Evolutionary conservation across 805 yeast species (phyloP).

Genomic region (Kodamaea sagamina): DNA sequence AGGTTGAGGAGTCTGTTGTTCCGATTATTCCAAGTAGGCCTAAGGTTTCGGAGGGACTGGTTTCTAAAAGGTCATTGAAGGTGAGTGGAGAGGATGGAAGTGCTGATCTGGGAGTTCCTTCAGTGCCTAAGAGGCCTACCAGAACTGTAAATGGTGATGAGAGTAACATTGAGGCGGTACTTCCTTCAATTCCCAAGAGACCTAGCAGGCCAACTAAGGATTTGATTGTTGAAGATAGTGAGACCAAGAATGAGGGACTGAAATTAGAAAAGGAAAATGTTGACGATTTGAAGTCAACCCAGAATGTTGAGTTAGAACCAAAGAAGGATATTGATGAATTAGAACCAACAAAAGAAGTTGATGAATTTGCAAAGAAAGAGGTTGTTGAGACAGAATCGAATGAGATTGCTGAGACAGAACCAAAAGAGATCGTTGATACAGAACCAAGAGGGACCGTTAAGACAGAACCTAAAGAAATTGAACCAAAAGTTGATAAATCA

Average conservation of each 20-base stretch:
- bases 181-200: not conserved
- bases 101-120: not conserved
- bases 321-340: not conserved
- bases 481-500: no score
- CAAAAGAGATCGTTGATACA: no score
- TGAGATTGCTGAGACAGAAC: not conserved
- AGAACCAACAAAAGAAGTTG: not conserved
- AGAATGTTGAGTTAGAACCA: no score
- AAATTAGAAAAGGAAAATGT: no score
- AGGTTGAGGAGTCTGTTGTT: not conserved
- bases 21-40: constrained; percentile 15
- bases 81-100: not conserved
- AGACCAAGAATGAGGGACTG: no score
- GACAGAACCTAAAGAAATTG: not conserved
- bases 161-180: not conserved
- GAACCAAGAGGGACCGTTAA: no score
- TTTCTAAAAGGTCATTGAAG: not conserved
- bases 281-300: no score
- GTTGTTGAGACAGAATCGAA: not conserved
- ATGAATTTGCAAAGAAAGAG: not conserved
- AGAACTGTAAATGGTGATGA: not conserved
- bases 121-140: not conserved
- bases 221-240: no score
- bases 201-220: not conserved
- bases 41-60: not conserved